Base-by-base conservation (phyloP, 2,329 filamentous ascomycete species). In the Cordyceps pruinosa region DNA sequence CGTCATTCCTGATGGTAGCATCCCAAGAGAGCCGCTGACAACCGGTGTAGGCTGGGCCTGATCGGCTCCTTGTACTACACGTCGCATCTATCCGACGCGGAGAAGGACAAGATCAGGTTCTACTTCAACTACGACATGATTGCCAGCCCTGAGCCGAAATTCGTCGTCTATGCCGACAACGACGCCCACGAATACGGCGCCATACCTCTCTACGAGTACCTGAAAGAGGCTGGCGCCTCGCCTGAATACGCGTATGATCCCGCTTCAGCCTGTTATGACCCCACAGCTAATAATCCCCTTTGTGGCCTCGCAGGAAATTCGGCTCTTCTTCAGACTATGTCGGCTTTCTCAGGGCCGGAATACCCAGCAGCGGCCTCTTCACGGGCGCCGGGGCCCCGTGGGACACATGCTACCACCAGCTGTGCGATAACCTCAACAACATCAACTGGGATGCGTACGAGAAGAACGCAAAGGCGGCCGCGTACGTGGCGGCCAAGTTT, bases 121-220 rank as follows among this genome's bases (percentile, higher is more conserved):
- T 86, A 87, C 73, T 80, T 87, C 67, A 86, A 88, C 73, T 87
- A 85, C 64, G 85, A 88, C 70, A 88, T 88, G 86, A 85, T 88
- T 57, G 75, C 72, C n/a, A 77, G 74, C 17, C 67, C 69, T 4
- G 63, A 66, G n/a, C 71, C 75, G 12, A 61, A 65, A 41, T 77
- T 70, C 63, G 65, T 63, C 54, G 69, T 78, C 8, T 74, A 76
- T 56, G 66, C 72, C 44, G 70, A 72, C 60, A 69, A 67, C 28
- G 70, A 74, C 21, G 74, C 67, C 9, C 72, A 77, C 60, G 61
- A 66, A 44, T 60, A 66, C 39, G 74, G 72, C 28, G 71, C 71
- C 28, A 54, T 66, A 34, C 63, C 66, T 35, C 62, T 76, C 21
- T 54, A 66, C 57, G 68, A 71, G 51, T 72, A 71, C 62, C 66